Evolutionary conservation across 192 early-diverging fungal species (phyloP), one percentile per base, ranked within the genome.

Genomic region (Coemansia sp.): DNA sequence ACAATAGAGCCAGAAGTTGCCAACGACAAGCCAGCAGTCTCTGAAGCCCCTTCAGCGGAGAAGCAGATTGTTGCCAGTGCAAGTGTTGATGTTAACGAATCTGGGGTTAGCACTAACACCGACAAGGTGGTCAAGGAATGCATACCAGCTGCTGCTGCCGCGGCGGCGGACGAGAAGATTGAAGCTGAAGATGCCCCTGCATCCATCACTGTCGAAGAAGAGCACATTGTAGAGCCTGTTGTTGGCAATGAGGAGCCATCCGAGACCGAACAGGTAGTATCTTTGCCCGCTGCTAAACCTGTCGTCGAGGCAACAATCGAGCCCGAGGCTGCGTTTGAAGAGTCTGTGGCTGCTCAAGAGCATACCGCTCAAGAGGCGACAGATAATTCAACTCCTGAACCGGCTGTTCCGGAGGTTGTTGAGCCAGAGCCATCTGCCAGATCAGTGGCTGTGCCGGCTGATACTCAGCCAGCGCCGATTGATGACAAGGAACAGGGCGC

Each of bases 241-340:
- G 20, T 23, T 9, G 20, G 5, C n/a, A 47, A 47, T 6, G 44
- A 47, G 8, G 44, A 47, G 22, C 20, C 23, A 33, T 20, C 29
- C 31, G 19, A 25, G 50, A 29, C 6, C 8, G 45, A 9, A 13
- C n/a, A 67, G 27, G 1, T 38, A 31, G 41, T 60, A 22, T 57
- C 22, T 19, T 52, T 61, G 57, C 19, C 55, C 4, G 30, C 68
- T 9, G 30, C 22, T 28, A 60, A 59, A 47, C 11, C 47, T 20
- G 59, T 42, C 2, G 0, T 14, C 22, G 55, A 62, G 55, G 33
- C 53, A 10, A 31, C 23, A 11, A 44, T 22, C 11, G 44, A 47
- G 10, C 4, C 48, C 17, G 17, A n/a, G 19, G 19, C 14, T 11
- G 60, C 45, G 19, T 8, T 31, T 42, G 52, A 20, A 7, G 53